These are phyloP conservation scores for Pseudozyma tsukubaensis DNA, from an alignment of 1,284 basidiomycete species.

Conservation along the genomic window DNA sequence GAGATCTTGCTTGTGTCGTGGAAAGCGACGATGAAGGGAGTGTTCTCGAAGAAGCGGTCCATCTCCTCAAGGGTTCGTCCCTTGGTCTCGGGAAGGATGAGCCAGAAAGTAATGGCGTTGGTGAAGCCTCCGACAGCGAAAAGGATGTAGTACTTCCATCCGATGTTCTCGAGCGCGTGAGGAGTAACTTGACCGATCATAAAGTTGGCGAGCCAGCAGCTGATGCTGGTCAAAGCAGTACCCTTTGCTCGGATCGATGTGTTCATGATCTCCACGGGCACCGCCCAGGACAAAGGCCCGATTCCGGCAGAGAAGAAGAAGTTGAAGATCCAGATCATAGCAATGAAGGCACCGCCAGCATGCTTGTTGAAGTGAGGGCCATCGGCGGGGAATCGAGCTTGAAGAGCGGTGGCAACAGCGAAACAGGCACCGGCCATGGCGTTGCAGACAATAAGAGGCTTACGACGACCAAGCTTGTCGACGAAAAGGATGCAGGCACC, in stretches of 20 bases:
- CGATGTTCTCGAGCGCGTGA: constrained; percentile 67
- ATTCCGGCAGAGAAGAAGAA: constrained; percentile 74
- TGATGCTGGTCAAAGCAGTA: constrained; percentile 74
- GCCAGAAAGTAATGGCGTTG: constrained; percentile 75
- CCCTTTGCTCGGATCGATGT: constrained; percentile 76
- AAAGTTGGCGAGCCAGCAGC: constrained; percentile 72
- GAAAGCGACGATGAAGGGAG: constrained; percentile 72
- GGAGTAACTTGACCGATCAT: constrained; percentile 71
- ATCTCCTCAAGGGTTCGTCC: constrained; percentile 73
- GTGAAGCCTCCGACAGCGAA: constrained; percentile 76
- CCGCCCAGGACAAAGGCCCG: constrained; percentile 70
- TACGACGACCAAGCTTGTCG: constrained; percentile 74
- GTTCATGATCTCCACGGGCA: constrained; percentile 73
- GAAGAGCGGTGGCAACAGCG: constrained; percentile 73
- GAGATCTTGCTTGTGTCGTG: constrained; percentile 54
- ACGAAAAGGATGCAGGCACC: constrained; percentile 74
- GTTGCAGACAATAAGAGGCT: constrained; percentile 74
- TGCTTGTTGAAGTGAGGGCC: constrained; percentile 43
- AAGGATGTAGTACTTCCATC: constrained; percentile 73
- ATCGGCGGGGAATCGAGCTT: constrained; percentile 73
- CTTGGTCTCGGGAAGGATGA: constrained; percentile 69
- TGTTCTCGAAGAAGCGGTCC: constrained; percentile 73
- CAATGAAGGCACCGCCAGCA: constrained; percentile 54
- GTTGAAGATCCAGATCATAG: constrained; percentile 73
- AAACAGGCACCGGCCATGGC: constrained; percentile 73